Evolutionary conservation across 2,329 filamentous ascomycete genomes (phyloP), one percentile per base, ranked within the genome.

Genomic region (Clonostachys rhizophaga): DNA sequence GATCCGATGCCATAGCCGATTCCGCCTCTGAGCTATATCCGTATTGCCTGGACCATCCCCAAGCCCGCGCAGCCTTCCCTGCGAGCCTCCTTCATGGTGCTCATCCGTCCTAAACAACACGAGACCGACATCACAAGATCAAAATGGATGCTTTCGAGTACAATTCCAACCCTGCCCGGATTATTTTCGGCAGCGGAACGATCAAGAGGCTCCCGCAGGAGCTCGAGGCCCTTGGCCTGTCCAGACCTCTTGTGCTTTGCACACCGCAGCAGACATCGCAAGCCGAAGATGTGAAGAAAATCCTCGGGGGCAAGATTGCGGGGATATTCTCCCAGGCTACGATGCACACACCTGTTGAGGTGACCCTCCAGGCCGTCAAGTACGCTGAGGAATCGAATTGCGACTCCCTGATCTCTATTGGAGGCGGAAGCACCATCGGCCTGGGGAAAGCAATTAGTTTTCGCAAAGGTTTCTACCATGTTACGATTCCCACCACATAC

Each of bases 401-500:
- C 5, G 80, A 84, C 57, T 71, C 69, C 30, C 63, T 84, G 33
- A 64, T 83, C 35, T 82, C 77, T 16, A 78, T 84, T 53, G 81
- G 81, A 12, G 81, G 81, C 42, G 81, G 81, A 40, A 81, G 76
- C 55, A 83, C 79, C 0, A 79, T 78, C 47, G 80, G 81, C 2
- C 63, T 85, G 20, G 77, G 78, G 6, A 81, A 81, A 54, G 78
- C 77, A 3, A 71, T 81, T 49, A 73, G 71, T 51, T 68, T 78
- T 50, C 69, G 75, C 14, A 78, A 75, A 4, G 75, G 74, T 1
- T 56, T 79, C 35, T 71, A 70, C 20, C 76, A 80, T 57, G 69
- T 80, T 45, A 75, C 71, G 49, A 75, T 83, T 43, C 78, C 79
- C n/a, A 83, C 79, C 3, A 81, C 79, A 1, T 83, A 83, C 56